Base-by-base conservation (phyloP, 176 grass and related monocot species). In the Ensete ventricosum region DNA sequence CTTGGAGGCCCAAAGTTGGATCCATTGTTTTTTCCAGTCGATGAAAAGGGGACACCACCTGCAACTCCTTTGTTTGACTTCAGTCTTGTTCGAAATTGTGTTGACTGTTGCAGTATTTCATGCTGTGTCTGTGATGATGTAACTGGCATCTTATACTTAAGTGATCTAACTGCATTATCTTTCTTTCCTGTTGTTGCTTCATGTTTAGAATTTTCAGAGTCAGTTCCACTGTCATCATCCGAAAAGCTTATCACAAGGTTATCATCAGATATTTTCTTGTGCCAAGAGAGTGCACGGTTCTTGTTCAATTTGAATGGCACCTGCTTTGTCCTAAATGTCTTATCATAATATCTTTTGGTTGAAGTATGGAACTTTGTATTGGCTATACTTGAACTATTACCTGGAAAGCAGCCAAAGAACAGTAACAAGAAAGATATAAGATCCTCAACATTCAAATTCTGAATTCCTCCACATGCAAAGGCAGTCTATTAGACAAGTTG, bases 161-260 rank as follows among this genome's bases (percentile, higher is more conserved):
- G 74, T 79, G 11, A 2, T n/a, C 69, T 73, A 27, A 77, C 73
- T 54, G 82, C 69, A 65, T 62, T 76, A 57, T 51, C 77, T 67
- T 85, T 89, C n/a, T 49, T 81, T 49, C 67, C 72, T 60, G 34
- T 78, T 29, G 52, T 55, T 78, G 55, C 65, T 60, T 76, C 62
- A 69, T 77, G 73, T 54, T 81, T 85, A 29, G 77, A 70, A 74
- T 81, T 67, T 84, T 79, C 87, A 82, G 84, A 85, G 73, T 94
- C 88, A 12, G 82, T 64, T 78, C 76, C 95, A 76, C 78, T 85
- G 76, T 99, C 95, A 82, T 99, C 90, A 82, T 94, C 90, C 62
- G 95, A 99, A 83, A 99, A 99, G 74, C 65, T 84, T 72, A 99
- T 89, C 52, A 99, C 88, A 77, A 99, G 88, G 78, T 94, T 94